These are phyloP conservation scores for Eucalyptus grandis DNA, from an alignment of 345 rosid species.

Conservation along the genomic window DNA sequence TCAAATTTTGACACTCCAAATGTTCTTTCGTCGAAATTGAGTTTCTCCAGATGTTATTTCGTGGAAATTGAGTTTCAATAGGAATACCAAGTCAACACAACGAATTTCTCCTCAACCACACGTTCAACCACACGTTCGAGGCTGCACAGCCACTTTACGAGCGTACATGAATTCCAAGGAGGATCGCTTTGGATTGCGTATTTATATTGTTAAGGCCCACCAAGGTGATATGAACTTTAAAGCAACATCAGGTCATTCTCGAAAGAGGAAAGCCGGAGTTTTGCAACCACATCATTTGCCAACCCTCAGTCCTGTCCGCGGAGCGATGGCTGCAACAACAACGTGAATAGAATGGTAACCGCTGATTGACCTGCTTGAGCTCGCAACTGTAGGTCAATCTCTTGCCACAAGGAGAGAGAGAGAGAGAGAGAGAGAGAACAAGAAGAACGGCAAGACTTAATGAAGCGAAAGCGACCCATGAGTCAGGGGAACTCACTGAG, in stretches of 20 bases:
- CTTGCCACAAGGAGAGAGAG: neutral
- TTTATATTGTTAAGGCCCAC: neutral
- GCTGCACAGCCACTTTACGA: neutral
- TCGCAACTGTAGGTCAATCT: neutral
- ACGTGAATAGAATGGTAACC: neutral
- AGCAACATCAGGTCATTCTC: neutral
- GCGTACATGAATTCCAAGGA: neutral
- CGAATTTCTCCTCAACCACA: neutral
- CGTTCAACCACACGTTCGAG: neutral
- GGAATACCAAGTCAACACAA: neutral
- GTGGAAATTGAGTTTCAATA: neutral
- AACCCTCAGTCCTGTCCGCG: neutral
- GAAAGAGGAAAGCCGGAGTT: neutral
- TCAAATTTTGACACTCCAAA: no score
- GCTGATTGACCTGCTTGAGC: neutral
- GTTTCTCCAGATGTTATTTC: no score
- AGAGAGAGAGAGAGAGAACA: neutral
- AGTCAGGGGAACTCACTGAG: neutral
- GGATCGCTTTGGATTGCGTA: neutral
- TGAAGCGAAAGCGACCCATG: neutral
- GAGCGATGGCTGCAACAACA: neutral
- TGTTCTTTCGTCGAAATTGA: no score
- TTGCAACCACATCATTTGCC: neutral
- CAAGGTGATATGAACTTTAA: neutral
- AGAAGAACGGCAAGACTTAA: neutral